Evolutionary conservation across 768 basidiomycete species (phyloP), one percentile per base, ranked within the genome.

Genomic region (Rhodotorula diobovata): DNA sequence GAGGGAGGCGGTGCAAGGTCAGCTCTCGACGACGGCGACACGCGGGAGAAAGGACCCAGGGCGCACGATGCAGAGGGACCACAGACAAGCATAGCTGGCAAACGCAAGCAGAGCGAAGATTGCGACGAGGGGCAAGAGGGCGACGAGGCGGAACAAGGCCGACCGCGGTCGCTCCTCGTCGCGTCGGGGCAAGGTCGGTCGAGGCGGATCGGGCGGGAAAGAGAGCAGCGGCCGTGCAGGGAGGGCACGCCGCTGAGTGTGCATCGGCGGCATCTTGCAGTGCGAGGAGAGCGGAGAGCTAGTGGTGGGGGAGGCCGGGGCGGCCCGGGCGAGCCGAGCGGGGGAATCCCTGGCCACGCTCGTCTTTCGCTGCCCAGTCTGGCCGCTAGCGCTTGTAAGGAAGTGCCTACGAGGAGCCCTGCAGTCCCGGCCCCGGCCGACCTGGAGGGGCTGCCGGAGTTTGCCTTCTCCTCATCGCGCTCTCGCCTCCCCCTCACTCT

Each of bases 81-180:
- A 63, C 32, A 60, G 32, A 20, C 67, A 18, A 0, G 70, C 46
- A 30, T 71, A 67, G n/a, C 55, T 30, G 4, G 66, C 62, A 57
- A 71, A 71, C 10, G 21, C 35, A 14, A 71, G 55, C 30, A 71
- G 45, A 2, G 18, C 11, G 16, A 54, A 63, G 54, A 71, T 63
- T 66, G 58, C 63, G 8, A 62, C 41, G 30, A 71, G 48, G 21
- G 70, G 70, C 9, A 63, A n/a, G 30, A 51, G 32, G 2, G 57
- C 46, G 15, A 67, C n/a, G 14, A 46, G n/a, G 6, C 32, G 50
- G 55, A 58, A 62, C 6, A 35, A 1, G 41, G 14, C 14, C 35
- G 35, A 37, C 8, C 55, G 70, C 2, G 59, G 64, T 23, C 56
- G 45, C 28, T 66, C 58, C 9, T 59, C 32, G 9, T 41, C 41